phyloP scores from a whole-genome alignment of 2,329 filamentous ascomycete species.

The Aspergillus brunneoviolaceus region DNA sequence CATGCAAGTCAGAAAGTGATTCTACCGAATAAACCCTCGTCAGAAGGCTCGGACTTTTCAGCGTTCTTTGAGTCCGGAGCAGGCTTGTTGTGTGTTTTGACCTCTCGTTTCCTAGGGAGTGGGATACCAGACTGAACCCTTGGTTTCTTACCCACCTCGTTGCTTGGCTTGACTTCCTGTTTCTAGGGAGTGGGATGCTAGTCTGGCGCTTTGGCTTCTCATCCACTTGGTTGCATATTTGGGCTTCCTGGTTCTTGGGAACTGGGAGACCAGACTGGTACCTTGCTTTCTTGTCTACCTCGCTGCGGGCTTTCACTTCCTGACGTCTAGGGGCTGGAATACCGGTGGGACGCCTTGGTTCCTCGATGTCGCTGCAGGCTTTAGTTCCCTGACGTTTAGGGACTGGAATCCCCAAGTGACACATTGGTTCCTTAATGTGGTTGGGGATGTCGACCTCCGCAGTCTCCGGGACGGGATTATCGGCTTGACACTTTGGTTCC shows the following conservation, averaged over 20 bases:
- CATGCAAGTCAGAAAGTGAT: constrained; percentile 16
- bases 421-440: neutral
- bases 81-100: neutral
- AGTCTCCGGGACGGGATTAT: neutral
- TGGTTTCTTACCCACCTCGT: neutral
- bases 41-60: neutral
- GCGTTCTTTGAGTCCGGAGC: neutral
- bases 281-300: no score
- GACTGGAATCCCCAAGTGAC: no score
- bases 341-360: neutral
- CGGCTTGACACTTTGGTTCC: no score
- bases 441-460: neutral
- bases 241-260: no score
- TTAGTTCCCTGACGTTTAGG: no score
- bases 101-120: neutral
- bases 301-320: no score
- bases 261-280: no score
- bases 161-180: neutral
- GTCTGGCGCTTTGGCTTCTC: no score
- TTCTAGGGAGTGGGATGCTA: neutral
- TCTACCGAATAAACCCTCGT: constrained; percentile 17
- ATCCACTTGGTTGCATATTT: no score
- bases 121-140: neutral
- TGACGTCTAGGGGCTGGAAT: no score
- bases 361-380: neutral